Conservation (phyloP, 129 eudicot species). For the Tagetes erecta region DNA sequence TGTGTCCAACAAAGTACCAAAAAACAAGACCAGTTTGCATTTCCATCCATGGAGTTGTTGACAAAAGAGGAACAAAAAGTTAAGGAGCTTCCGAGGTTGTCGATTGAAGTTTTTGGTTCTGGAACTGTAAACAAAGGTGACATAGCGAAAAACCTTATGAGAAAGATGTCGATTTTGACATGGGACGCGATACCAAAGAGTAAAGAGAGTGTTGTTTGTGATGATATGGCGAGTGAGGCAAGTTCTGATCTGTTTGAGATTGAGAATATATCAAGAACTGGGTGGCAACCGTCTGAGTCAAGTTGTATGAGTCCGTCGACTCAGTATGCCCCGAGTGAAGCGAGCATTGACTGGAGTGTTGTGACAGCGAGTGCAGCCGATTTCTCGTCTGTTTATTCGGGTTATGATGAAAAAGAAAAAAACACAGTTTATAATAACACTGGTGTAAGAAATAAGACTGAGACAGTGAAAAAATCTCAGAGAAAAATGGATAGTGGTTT, state of each 20-base stretch:
- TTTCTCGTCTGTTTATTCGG: conserved; percentile 53
- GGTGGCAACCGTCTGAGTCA: conserved; percentile 34
- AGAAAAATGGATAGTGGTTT: conserved; percentile 40
- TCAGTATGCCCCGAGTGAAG: conserved; percentile 76
- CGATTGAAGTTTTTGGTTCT: conserved; percentile 71
- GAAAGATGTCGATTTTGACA: conserved; percentile 68
- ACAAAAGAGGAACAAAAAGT: conserved; percentile 11
- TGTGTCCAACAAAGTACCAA: conserved; percentile 25
- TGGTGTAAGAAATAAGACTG: conserved; percentile 5
- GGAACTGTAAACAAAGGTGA: conserved; percentile 40
- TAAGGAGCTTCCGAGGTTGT: conserved; percentile 50
- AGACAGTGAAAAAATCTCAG: conserved; percentile 13
- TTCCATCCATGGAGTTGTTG: conserved; percentile 35
- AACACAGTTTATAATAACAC: conserved; percentile 2
- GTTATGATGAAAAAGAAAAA: conserved; percentile 45
- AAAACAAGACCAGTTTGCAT: conserved; percentile 40
- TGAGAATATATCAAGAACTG: conserved; percentile 50
- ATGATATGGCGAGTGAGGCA: conserved; percentile 75
- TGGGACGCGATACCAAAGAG: conserved; percentile 89
- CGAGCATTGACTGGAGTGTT: conserved; percentile 80
- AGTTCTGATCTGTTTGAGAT: conserved; percentile 88
- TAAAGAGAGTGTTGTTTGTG: conserved; percentile 39
- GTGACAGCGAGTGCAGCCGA: conserved; percentile 83
- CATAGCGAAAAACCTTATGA: conserved; percentile 55
- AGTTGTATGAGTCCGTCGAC: conserved; percentile 49